Base-by-base conservation (phyloP, 1,284 basidiomycete species). In the Meripilus lineatus region DNA sequence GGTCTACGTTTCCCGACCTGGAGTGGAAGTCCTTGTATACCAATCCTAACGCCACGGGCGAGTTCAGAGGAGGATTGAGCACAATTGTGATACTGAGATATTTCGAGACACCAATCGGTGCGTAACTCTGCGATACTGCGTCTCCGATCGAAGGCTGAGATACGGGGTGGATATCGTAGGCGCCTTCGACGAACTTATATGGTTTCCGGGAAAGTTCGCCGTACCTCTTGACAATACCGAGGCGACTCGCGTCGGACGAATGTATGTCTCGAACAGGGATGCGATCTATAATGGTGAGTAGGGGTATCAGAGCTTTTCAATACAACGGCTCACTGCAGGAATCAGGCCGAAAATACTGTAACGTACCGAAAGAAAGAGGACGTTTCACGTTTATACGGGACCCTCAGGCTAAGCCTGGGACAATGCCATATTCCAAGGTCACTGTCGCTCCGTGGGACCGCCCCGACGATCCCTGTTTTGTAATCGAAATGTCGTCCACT, bases 331-430 rank as follows among this genome's bases (percentile, higher is more conserved):
- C 11, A 40, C 14, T 4, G 22, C 13, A 35, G 21, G 14, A 18
- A 8, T 2, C 30, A 50, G 48, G 48, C 2, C 34, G 48, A 24
- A 50, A 44, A 25, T 43, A 50, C 28, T 50, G 48, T 44, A 50
- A 47, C 41, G 41, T 50, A 5, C 22, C 32, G 18, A 46, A 46
- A 38, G 13, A 18, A 14, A 3, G 20, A 33, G 48, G 45, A 8
- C 48, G 47, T 32, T 50, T 50, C 38, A 38, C 25, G 6, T 50
- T 50, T 45, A 45, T 32, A 3, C 48, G 45, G 6, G 44, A 22
- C 23, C 33, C 24, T 2, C 25, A 35, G 6, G 24, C 26, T n/a
- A 21, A 14, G 4, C 17, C 6, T 13, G 22, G 21, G 8, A 42
- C 21, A 5, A 36, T 50, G 5, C 48, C 48, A 10, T 50, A 50